Base-by-base conservation (phyloP, 345 rosid species). In the Clarkia xantiana region DNA sequence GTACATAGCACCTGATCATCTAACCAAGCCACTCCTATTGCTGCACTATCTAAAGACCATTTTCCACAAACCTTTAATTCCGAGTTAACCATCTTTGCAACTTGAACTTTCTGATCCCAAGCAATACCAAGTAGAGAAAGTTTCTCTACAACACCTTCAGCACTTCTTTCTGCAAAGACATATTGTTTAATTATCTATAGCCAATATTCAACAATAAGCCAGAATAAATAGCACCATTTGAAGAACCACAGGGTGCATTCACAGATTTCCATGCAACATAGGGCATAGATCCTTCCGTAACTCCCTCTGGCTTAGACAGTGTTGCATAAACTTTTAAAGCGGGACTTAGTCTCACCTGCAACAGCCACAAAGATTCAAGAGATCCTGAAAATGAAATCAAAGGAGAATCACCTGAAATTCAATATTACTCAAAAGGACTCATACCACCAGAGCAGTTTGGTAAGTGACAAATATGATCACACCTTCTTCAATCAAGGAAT, bases 371-470 rank as follows among this genome's bases (percentile, higher is more conserved):
- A 44, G 47, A 49, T 62, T 68, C 49, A 70, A 51, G 16, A 51
- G 25, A 62, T 38, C 51, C 18, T 47, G 55, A 55, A 50, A 42
- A 56, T 47, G 40, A 56, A 52, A 56, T 58, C 18, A 62, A 59
- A 67, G 54, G 48, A 55, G 44, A 57, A 67, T 59, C 60, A 57
- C 58, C 55, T n/a, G 66, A 66, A 69, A 60, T 65, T 64, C 54
- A 41, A 51, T 55, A 66, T 64, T 69, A 71, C 69, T 77, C 79
- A 45, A 50, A 63, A 56, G 72, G 67, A 74, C 71, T 71, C 81
- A 70, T 90, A 90, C 97, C 97, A 90, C 97, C 76, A 86, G 58
- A 57, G 79, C 93, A 74, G 79, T 86, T 72, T 86, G 95, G 77
- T 79, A 69, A 75, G 94, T 83, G 91, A 64, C 86, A 67, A 90